Conservation (phyloP, 2,329 filamentous ascomycete species). For the Stylonectria norvegica region DNA sequence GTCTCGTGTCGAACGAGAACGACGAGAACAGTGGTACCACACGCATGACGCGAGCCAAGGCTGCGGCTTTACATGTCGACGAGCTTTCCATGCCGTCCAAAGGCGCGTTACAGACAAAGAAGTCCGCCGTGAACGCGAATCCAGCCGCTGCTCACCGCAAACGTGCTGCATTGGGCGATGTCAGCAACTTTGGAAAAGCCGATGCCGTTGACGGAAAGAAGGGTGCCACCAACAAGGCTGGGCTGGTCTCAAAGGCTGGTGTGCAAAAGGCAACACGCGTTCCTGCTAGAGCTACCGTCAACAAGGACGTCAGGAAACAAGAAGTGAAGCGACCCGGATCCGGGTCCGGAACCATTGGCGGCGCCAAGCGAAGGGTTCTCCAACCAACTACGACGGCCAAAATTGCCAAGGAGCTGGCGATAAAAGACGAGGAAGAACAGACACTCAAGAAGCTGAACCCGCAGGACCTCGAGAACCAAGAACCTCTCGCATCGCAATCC, state of each 20-base stretch:
- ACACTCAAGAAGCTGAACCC: conserved; percentile 62
- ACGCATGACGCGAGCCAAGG: conserved; percentile 90
- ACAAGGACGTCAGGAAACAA: conserved; percentile 66
- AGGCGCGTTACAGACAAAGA: conserved; percentile 69
- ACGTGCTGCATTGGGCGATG: conserved; percentile 84
- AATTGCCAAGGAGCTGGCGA: conserved; percentile 56
- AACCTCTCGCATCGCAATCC: conserved; percentile 2
- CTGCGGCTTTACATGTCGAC: conserved; percentile 68
- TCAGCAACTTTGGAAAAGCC: conserved; percentile 89
- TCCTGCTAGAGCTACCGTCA: conserved; percentile 54
- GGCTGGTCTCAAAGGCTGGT: conserved; percentile 76
- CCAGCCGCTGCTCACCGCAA: conserved; percentile 57
- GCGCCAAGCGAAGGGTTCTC: conserved; percentile 65
- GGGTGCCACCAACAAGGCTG: conserved; percentile 57
- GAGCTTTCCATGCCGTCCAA: conserved; percentile 56
- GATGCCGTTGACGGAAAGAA: conserved; percentile 75
- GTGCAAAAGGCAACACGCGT: conserved; percentile 67
- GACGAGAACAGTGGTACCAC: conserved; percentile 81
- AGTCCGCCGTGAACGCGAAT: conserved; percentile 50
- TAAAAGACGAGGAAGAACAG: conserved; percentile 64
- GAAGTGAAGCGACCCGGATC: conserved; percentile 67
- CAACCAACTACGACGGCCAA: conserved; percentile 42
- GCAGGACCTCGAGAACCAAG: conserved; percentile 48
- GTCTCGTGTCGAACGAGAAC: conserved; percentile 84
- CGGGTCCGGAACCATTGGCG: conserved; percentile 65